Percentiles rank a stretch among this genome's conserved stretches.
Conservation (phyloP, 1,139 yeast species). For the Scheffersomyces parashehatae region DNA sequence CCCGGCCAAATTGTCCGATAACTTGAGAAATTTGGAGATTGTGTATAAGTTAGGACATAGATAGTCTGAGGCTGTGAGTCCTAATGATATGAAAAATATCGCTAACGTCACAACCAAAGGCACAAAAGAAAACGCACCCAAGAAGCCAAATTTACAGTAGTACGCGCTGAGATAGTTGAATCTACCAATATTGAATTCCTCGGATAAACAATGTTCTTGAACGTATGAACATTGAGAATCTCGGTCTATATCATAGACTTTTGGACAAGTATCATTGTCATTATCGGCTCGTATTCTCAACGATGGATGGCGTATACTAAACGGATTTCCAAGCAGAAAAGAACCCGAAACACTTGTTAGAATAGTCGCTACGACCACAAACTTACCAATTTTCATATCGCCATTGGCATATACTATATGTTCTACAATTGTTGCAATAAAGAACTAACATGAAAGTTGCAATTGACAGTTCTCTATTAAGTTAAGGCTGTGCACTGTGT, state of each 20-base stretch:
- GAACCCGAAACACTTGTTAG: background rate
- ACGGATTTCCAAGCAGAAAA: background rate
- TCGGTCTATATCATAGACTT: background rate
- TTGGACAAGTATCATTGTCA: background rate
- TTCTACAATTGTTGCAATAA: too few relatives aligned
- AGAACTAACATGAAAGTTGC: too few relatives aligned
- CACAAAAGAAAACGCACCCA: constrained; percentile 4
- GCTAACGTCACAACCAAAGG: constrained; percentile 29
- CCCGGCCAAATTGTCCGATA: constrained; percentile 83
- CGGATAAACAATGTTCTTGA: constrained; percentile 37
- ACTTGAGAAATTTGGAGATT: constrained; percentile 56
- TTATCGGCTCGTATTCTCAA: background rate
- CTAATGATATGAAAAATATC: constrained; percentile 59
- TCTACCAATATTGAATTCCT: constrained; percentile 20
- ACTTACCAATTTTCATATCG: background rate
- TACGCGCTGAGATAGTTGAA: constrained; percentile 17
- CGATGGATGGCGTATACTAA: background rate
- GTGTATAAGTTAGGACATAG: constrained; percentile 72
- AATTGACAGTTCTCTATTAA: too few relatives aligned
- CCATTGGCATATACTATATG: too few relatives aligned
- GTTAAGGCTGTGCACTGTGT: too few relatives aligned
- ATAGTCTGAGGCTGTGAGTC: constrained; percentile 73
- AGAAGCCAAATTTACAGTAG: constrained; percentile 14
- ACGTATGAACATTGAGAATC: constrained; percentile 45
- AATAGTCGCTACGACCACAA: background rate